A percentile compares a stretch with the other conserved stretches of the same genome.
Evolutionary conservation across 2,329 filamentous ascomycete species (phyloP).

Genomic region (Aspergillus quadricinctus): DNA sequence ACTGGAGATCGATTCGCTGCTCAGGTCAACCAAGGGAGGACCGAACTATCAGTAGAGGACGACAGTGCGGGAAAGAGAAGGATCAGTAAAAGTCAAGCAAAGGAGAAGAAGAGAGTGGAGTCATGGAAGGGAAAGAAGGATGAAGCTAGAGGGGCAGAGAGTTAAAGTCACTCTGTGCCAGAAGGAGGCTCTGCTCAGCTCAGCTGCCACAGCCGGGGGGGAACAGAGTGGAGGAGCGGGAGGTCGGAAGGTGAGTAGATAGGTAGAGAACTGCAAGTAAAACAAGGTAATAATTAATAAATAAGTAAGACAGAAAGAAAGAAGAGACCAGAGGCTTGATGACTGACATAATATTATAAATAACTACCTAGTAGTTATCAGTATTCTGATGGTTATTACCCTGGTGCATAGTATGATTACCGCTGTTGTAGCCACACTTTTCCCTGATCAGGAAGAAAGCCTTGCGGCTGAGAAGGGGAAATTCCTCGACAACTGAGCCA

Average conservation of each 20-base stretch:
- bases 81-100: no score
- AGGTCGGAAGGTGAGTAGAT: not conserved
- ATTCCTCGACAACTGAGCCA: constrained; percentile 1
- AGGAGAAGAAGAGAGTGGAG: not conserved
- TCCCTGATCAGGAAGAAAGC: constrained; percentile 1
- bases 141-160: not conserved
- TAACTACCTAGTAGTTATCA: not conserved
- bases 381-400: not conserved
- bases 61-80: not conserved
- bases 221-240: not conserved
- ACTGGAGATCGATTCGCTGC: no score
- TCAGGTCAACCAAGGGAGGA: not conserved
- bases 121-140: not conserved
- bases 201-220: not conserved
- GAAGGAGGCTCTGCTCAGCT: not conserved
- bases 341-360: not conserved
- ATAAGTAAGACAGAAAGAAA: not conserved
- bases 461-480: constrained; percentile 7
- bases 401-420: not conserved
- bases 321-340: not conserved
- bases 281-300: not conserved
- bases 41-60: not conserved
- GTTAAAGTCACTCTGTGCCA: not conserved
- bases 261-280: not conserved
- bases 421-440: not conserved